Evolutionary conservation across 2,329 filamentous ascomycete species (phyloP), one percentile per base, ranked within the genome.

Genomic region (Aspergillus fischeri): DNA sequence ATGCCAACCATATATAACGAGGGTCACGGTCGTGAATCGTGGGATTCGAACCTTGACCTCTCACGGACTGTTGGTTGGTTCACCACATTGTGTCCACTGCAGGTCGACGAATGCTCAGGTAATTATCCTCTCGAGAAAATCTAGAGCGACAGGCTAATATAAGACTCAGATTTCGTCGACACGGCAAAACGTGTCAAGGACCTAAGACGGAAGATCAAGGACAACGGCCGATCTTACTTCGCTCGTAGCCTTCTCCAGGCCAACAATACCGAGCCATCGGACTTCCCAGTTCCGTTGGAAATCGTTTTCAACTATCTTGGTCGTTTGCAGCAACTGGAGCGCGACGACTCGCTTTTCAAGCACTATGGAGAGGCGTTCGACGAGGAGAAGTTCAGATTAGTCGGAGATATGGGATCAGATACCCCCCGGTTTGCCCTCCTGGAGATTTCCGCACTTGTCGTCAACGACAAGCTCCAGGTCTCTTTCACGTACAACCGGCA

Each of bases 61-160:
- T 77, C 78, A 0, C 65, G 74, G 27, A 81, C 79, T 0, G 71
- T 81, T 11, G 79, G 79, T 4, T 81, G 79, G 79, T 81, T 81
- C 53, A 81, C 79, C 0, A 78, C 78, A 35, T 70, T 81, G 53
- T 75, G 73, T 27, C 78, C 78, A 17, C 62, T 80, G 3, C 70
- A 72, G 51, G 65, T 77, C 3, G 59, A 67, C 3, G 61, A 66
- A 0, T 55, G 54, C 7, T 61, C 65, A 59, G 65, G 71, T 73
- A 61, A 60, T 58, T 2, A 27, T 7, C n/a, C 1, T 1, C n/a
- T 29, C 3, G 2, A 4, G 5, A 20, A 1, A 3, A 2, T 17
- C 9, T 21, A 51, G 4, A 52, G 41, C 0, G 47, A 57, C 1
- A 35, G 47, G n/a, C 62, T 67, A 21, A 68, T 27, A 35, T n/a